These are phyloP conservation scores for Melampsora larici-populina DNA, from an alignment of 1,284 basidiomycete species.

Conservation along the genomic window DNA sequence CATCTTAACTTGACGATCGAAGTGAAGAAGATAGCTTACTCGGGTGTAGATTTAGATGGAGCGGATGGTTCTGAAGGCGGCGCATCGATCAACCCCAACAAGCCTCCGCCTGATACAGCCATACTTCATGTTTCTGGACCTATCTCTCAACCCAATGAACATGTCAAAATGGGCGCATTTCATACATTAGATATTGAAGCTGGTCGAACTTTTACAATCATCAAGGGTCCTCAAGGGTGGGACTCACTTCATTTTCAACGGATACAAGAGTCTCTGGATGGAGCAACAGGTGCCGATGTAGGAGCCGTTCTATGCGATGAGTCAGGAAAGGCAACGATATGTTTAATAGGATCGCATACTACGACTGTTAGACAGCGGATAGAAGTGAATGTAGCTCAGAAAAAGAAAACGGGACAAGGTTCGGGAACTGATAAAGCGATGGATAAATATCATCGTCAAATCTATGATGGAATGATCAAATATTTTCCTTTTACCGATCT, in stretches of 20 bases:
- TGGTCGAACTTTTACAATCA: constrained; percentile 85
- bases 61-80: not conserved
- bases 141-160: constrained; percentile 82
- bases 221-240: constrained; percentile 76
- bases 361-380: constrained; percentile 89
- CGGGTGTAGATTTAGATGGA: constrained; percentile 26
- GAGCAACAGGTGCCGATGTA: constrained; percentile 91
- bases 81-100: constrained; percentile 1
- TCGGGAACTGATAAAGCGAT: constrained; percentile 13
- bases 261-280: constrained; percentile 79
- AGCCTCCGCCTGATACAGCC: constrained; percentile 53
- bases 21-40: constrained; percentile 38
- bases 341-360: constrained; percentile 92
- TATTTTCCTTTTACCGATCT: constrained; percentile 80
- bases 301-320: constrained; percentile 95
- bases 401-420: constrained; percentile 58
- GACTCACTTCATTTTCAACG: constrained; percentile 80
- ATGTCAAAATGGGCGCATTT: constrained; percentile 89
- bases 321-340: constrained; percentile 79
- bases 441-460: constrained; percentile 45
- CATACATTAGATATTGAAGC: constrained; percentile 93
- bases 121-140: constrained; percentile 82
- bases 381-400: constrained; percentile 83
- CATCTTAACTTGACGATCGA: constrained; percentile 33
- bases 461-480: constrained; percentile 82